Base-by-base conservation (phyloP, 495 filamentous ascomycete species). In the Aspergillus hancockii region DNA sequence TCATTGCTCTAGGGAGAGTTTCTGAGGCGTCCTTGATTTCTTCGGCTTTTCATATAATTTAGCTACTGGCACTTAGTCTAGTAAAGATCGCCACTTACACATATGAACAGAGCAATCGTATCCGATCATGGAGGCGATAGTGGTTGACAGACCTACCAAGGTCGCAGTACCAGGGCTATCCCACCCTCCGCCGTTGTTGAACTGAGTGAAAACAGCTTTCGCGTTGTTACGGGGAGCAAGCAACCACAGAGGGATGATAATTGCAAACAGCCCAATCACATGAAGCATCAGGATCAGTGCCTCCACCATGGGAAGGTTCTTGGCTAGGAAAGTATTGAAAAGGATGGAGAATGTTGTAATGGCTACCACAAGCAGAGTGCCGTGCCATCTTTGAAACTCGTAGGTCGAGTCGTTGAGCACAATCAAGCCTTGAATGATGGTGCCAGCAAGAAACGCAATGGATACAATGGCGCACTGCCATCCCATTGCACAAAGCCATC, bases 391-490 rank as follows among this genome's bases (percentile, higher is more conserved):
- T 57, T 85, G 67, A 21, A 79, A 77, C 4, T 63, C 63, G 59
- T 79, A 79, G 8, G 63, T 63, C 1, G 77, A 71, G 32, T 83
- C 57, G 56, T 80, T 82, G 34, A 88, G 69, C 19, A 82, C 75
- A 49, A 85, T 74, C 13, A 87, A 69, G 0, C 83, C 82, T 67
- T 88, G 84, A 40, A 89, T 83, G 52, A 85, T 78, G 3, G 77
- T 83, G 0, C 76, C 83, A 2, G 78, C 77, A 5, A 88, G 70
- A 64, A 83, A 87, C 1, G 78, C 78, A 28, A 77, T 71, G 2
- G 78, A 72, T 2, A 85, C 80, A 16, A 80, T 80, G 3, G 79
- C 73, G 21, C 80, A 80, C 68, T 86, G 81, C 85, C 86, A 88
- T 9, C 82, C 84, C 31, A 81, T 79, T 5, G 81, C 79, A 31